Evolutionary conservation across 2,329 filamentous ascomycete genomes (phyloP).

Genomic region (Chrysoporthe cubensis): DNA sequence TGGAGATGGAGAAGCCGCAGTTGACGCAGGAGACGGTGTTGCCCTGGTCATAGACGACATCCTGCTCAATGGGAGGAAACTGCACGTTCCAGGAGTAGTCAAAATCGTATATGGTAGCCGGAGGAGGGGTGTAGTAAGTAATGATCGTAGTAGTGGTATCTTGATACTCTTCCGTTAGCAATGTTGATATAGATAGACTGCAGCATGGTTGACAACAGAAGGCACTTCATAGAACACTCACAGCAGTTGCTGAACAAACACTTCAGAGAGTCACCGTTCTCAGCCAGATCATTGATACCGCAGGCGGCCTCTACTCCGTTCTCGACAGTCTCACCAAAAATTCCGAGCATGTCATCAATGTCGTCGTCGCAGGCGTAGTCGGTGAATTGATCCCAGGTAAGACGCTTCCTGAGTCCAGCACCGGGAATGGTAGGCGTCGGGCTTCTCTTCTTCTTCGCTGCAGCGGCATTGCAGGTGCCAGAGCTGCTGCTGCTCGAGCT

Average conservation of each 20-base stretch:
- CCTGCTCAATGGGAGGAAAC: constrained; percentile 12
- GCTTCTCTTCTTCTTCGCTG: not conserved
- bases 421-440: not conserved
- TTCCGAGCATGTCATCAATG: constrained; percentile 4
- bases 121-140: not conserved
- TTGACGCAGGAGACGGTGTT: constrained; percentile 6
- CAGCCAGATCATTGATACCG: not conserved
- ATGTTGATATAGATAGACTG: not conserved
- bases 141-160: not conserved
- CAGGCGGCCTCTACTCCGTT: not conserved
- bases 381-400: constrained; percentile 5
- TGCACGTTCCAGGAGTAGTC: constrained; percentile 11
- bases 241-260: constrained; percentile 1
- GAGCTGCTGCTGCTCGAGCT: constrained; percentile 1
- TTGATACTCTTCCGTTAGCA: not conserved
- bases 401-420: constrained; percentile 7
- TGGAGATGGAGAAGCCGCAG: constrained; percentile 11
- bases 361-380: constrained; percentile 4
- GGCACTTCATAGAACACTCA: not conserved
- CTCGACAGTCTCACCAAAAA: not conserved
- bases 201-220: not conserved
- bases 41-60: not conserved
- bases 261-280: not conserved
- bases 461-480: not conserved
- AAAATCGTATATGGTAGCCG: not conserved